Base-by-base conservation (phyloP, 257 asterid species). In the Nicotiana benthamiana region DNA sequence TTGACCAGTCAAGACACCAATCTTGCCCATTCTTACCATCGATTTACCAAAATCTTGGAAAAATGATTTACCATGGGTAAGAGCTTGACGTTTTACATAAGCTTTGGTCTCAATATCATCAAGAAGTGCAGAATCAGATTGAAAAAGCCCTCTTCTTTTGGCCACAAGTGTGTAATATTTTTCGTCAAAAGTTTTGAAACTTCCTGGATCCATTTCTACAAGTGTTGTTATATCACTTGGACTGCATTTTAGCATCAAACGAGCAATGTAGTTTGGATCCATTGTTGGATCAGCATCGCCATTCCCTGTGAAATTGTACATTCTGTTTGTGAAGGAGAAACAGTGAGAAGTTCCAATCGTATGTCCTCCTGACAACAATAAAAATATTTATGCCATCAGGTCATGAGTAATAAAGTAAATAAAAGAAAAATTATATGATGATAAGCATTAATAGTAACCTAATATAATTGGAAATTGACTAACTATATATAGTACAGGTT, bases 131-230 rank as follows among this genome's bases (percentile, higher is more conserved):
- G 92, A 70, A 80, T 91, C 96, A 3, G 91, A 82, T 8, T 81
- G 77, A 30, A 91, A 86, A 0, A 91, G 68, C 0, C 92, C 94
- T 80, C 90, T 84, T 59, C 91, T 76, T 43, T 89, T 89, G 8
- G 84, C 82, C 0, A 91, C 90, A 0, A 80, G 75, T 0, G 72
- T 83, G 87, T 82, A 91, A 77, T 91, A 90, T 5, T 17, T 32
- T 5, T 53, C 28, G 60, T 90, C 97, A 51, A 91, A 90, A 0
- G 84, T 85, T 24, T 40, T 79, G 22, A 82, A 83, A 85, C 91
- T 92, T 1, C 93, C 95, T 0, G 96, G 94, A 34, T 90, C 91
- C 92, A 91, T 90, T 80, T 90, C 92, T 3, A 75, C 93, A 1
- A 88, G 76, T 0, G 89, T 87, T 0, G 88, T 87, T 12, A 59